These are phyloP conservation scores for Aspergillus diversus DNA, from an alignment of 495 filamentous ascomycete species.

Conservation along the genomic window DNA sequence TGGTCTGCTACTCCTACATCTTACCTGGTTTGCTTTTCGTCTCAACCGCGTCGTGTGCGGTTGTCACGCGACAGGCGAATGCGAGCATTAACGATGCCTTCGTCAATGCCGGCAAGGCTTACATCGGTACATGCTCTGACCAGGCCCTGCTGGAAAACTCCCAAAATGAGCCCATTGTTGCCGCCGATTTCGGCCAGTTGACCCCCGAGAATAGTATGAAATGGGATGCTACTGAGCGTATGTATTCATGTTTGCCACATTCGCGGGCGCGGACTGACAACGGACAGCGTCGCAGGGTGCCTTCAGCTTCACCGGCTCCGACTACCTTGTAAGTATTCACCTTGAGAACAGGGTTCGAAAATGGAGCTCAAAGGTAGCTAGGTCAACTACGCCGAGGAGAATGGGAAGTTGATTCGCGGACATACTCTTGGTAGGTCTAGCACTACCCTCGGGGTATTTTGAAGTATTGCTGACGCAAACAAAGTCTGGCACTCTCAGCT, in stretches of 20 bases:
- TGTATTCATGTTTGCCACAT: slow-evolving; percentile 11
- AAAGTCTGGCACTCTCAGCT: slow-evolving; percentile 59
- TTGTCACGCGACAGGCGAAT: slow-evolving; percentile 11
- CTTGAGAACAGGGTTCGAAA: not conserved
- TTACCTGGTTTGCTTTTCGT: slow-evolving; percentile 1
- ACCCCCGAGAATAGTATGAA: slow-evolving; percentile 63
- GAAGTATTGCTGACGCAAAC: not conserved
- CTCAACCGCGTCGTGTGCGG: slow-evolving; percentile 12
- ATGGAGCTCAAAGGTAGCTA: slow-evolving; percentile 1
- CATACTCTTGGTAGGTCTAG: slow-evolving; percentile 46
- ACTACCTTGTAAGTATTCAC: slow-evolving; percentile 39
- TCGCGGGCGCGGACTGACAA: slow-evolving; percentile 13
- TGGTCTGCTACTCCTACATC: too few species aligned
- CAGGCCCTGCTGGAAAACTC: slow-evolving; percentile 27
- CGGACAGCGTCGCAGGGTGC: slow-evolving; percentile 35
- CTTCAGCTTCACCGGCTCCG: slow-evolving; percentile 47
- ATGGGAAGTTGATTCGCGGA: slow-evolving; percentile 53
- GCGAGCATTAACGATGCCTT: slow-evolving; percentile 22
- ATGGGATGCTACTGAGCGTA: slow-evolving; percentile 50
- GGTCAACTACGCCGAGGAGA: slow-evolving; percentile 50
- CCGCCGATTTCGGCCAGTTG: slow-evolving; percentile 52
- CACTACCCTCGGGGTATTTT: not conserved
- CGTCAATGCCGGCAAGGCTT: slow-evolving; percentile 23
- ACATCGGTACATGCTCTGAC: slow-evolving; percentile 34
- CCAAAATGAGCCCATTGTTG: slow-evolving; percentile 39